phyloP scores from a whole-genome alignment of 352 stramenopile genomes.

The Globisporangium sylvaticum region DNA sequence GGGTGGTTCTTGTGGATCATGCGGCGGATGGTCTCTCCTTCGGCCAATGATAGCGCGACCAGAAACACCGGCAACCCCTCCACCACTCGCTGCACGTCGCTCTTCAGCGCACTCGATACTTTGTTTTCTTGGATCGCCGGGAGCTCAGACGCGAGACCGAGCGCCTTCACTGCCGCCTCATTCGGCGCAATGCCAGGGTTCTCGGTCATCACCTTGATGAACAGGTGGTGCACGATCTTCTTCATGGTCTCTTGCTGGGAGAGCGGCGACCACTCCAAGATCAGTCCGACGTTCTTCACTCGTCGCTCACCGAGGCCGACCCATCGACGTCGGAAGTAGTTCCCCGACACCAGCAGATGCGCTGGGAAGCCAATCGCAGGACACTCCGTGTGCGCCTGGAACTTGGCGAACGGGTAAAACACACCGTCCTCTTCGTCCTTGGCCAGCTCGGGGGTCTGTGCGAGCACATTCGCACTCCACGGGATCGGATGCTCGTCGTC shows the following conservation, averaged over 20 bases:
- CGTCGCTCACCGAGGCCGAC: constrained; percentile 82
- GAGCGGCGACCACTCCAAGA: constrained; percentile 85
- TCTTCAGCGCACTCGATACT: constrained; percentile 30
- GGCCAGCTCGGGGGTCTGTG: constrained; percentile 6
- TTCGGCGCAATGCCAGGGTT: constrained; percentile 45
- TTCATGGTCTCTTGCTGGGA: constrained; percentile 77
- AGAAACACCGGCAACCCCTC: constrained; percentile 78
- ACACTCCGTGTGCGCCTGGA: constrained; percentile 73
- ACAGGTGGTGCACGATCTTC: constrained; percentile 55
- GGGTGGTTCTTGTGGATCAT: constrained; percentile 92
- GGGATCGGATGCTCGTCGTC: constrained; percentile 87
- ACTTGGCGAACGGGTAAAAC: constrained; percentile 79
- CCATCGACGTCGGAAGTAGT: constrained; percentile 88
- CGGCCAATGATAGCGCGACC: constrained; percentile 94
- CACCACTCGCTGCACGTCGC: constrained; percentile 32
- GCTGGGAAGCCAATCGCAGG: constrained; percentile 68
- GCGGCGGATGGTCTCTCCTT: constrained; percentile 95
- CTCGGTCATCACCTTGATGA: constrained; percentile 41
- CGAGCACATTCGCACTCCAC: constrained; percentile 59
- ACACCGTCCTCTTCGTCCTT: constrained; percentile 45
- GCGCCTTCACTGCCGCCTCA: constrained; percentile 63
- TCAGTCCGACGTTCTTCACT: constrained; percentile 86
- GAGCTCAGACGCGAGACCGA: constrained; percentile 26
- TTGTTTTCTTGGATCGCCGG: constrained; percentile 17
- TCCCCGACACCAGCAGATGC: constrained; percentile 76